A percentile compares a stretch with the other conserved stretches of the same genome.
Conservation (phyloP, 805 yeast species). For the Lachancea dasiensis region DNA sequence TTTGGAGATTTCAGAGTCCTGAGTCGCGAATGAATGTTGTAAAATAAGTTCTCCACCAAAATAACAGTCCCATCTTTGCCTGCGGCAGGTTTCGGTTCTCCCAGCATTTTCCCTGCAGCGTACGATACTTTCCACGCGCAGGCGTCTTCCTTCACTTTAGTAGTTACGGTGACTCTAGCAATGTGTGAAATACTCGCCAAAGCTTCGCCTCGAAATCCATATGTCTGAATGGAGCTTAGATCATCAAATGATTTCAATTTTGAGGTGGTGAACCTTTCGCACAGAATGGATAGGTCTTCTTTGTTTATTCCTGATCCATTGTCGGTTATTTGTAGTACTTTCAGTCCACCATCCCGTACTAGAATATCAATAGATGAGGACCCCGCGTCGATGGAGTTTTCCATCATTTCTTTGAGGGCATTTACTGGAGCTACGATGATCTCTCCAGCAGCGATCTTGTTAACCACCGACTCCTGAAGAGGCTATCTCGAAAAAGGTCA, state of each 20-base stretch:
- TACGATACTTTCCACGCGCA: slow-evolving; percentile 73
- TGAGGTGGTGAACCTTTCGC: slow-evolving; percentile 90
- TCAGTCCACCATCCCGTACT: slow-evolving; percentile 90
- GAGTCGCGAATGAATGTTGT: slow-evolving; percentile 75
- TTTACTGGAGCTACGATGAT: slow-evolving; percentile 90
- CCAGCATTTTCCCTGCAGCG: slow-evolving; percentile 53
- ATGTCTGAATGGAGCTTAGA: slow-evolving; percentile 60
- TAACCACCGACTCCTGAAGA: slow-evolving; percentile 68
- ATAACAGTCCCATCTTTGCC: slow-evolving; percentile 86
- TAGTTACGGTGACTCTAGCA: slow-evolving; percentile 70
- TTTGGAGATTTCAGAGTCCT: slow-evolving; percentile 55
- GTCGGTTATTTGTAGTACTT: slow-evolving; percentile 79
- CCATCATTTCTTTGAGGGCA: slow-evolving; percentile 88
- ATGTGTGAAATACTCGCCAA: slow-evolving; percentile 90
- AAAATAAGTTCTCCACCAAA: slow-evolving; percentile 81
- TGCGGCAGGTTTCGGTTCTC: slow-evolving; percentile 67
- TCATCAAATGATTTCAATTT: slow-evolving; percentile 74
- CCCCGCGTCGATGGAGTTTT: slow-evolving; percentile 85
- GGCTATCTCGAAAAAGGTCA: slow-evolving; percentile 19
- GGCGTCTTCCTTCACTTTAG: slow-evolving; percentile 54
- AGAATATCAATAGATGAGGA: slow-evolving; percentile 68
- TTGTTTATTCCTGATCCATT: slow-evolving; percentile 78
- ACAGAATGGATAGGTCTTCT: slow-evolving; percentile 71
- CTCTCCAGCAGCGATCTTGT: slow-evolving; percentile 95
- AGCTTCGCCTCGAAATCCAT: slow-evolving; percentile 97